Base-by-base conservation (phyloP, 371 early-diverging fungal species). In the Mucor piriformis region DNA sequence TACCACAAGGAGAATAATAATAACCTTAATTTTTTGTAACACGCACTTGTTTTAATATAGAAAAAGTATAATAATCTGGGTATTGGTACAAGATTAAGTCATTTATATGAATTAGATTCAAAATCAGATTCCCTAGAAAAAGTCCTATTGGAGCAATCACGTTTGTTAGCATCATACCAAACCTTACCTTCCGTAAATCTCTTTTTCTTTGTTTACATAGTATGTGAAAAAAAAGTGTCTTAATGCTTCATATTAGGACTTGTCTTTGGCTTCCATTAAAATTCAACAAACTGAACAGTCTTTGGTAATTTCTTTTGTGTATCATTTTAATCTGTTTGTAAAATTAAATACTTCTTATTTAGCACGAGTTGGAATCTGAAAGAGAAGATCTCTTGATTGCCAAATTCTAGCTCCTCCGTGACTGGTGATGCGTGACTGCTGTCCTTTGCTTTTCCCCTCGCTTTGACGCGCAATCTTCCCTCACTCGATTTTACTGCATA, bases 211-310 rank as follows among this genome's bases (percentile, higher is more conserved):
- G n/a, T n/a, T n/a, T n/a, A n/a, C n/a, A n/a, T 29, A 29, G 29
- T 29, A 29, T 29, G 29, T 29, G 29, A 29, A 29, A 29, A 29
- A 6, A 29, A 29, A n/a, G n/a, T n/a, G n/a, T n/a, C n/a, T n/a
- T n/a, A n/a, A n/a, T n/a, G n/a, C n/a, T n/a, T n/a, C n/a, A n/a
- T n/a, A n/a, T n/a, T 53, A 58, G 64, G 64, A 64, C 18, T 54
- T 64, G 59, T 44, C 23, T 27, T 43, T 54, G 15, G 59, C 64
- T n/a, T 64, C 64, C 0, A 34, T 64, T 5, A 64, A 59, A 24
- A 43, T 64, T 6, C 46, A 50, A 23, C 29, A 59, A 24, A 54
- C 55, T 25, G 43, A 64, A 42, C 23, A 54, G n/a, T 27, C 43
- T 20, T 50, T 64, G 64, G 64, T 64, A 64, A 64, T 20, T 40